Evolutionary conservation across 371 early-diverging fungal genomes (phyloP).

Genomic region (Rhizomucor pusillus): DNA sequence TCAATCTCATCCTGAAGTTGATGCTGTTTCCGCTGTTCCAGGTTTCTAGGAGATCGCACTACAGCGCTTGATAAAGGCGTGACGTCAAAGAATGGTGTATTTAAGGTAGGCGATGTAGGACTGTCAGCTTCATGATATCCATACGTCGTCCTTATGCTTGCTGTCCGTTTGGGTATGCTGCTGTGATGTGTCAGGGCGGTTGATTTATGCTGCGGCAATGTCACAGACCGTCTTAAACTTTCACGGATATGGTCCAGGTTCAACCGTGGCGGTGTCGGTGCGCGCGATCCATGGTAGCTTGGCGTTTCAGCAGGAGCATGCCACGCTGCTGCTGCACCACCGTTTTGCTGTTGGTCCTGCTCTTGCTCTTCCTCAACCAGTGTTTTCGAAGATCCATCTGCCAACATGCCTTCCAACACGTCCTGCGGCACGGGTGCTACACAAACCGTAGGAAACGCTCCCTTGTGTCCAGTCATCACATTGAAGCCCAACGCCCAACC

Average conservation of each 20-base stretch:
- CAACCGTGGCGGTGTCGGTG: not conserved
- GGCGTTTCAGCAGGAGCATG: too few relatives aligned
- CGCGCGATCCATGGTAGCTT: not conserved
- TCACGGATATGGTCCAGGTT: slow-evolving; percentile 21
- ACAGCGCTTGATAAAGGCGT: slow-evolving; percentile 16
- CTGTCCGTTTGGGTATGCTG: slow-evolving; percentile 45
- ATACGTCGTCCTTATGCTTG: slow-evolving; percentile 32
- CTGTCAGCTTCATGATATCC: slow-evolving; percentile 31
- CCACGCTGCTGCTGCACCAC: not conserved
- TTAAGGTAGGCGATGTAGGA: slow-evolving; percentile 37
- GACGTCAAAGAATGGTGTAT: slow-evolving; percentile 21
- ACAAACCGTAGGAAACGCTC: slow-evolving; percentile 75
- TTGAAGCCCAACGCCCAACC: slow-evolving; percentile 75
- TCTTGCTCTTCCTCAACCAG: slow-evolving; percentile 24
- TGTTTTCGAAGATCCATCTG: slow-evolving; percentile 23
- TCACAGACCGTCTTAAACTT: slow-evolving; percentile 23
- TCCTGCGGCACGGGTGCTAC: slow-evolving; percentile 40
- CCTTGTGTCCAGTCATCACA: slow-evolving; percentile 61
- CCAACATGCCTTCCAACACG: slow-evolving; percentile 30
- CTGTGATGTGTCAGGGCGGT: slow-evolving; percentile 25
- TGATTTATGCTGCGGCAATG: slow-evolving; percentile 1
- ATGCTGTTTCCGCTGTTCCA: not conserved
- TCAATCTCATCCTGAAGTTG: not conserved
- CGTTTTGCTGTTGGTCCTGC: not conserved
- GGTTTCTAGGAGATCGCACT: slow-evolving; percentile 12